These are phyloP conservation scores for Ceratocystis colombiana DNA, from an alignment of 2,329 filamentous ascomycete species.

Conservation along the genomic window DNA sequence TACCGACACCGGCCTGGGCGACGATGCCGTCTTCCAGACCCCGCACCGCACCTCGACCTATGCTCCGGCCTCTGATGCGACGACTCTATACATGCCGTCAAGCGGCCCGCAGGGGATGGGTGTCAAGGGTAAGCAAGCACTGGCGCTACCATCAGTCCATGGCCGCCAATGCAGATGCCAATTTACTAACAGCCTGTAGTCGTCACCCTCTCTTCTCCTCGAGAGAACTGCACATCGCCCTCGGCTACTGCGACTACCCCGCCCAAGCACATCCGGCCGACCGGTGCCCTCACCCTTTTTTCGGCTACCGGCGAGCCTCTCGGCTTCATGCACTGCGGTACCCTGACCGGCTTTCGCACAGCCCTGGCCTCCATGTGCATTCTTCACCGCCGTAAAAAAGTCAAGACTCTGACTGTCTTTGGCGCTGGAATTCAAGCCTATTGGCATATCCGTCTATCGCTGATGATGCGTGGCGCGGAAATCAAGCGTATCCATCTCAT, in stretches of 20 bases:
- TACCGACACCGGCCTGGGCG: slow-evolving; percentile 40
- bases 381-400: slow-evolving; percentile 52
- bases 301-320: slow-evolving; percentile 49
- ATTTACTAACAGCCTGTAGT: slow-evolving; percentile 36
- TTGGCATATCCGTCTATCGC: slow-evolving; percentile 81
- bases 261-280: slow-evolving; percentile 38
- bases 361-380: slow-evolving; percentile 61
- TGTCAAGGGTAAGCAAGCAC: slow-evolving; percentile 48
- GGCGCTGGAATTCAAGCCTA: slow-evolving; percentile 84
- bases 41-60: slow-evolving; percentile 44
- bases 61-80: slow-evolving; percentile 42
- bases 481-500: slow-evolving; percentile 75
- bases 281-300: slow-evolving; percentile 61
- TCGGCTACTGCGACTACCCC: slow-evolving; percentile 21
- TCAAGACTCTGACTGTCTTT: slow-evolving; percentile 73
- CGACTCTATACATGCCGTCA: slow-evolving; percentile 66
- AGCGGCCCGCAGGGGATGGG: slow-evolving; percentile 53
- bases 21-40: slow-evolving; percentile 43
- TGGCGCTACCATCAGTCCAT: too few relatives aligned
- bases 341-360: slow-evolving; percentile 71
- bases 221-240: slow-evolving; percentile 26
- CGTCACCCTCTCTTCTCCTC: slow-evolving; percentile 48
- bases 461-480: slow-evolving; percentile 59
- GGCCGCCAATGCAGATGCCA: neutral
- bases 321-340: slow-evolving; percentile 61